Evolutionary conservation across 345 rosid genomes (phyloP).

Genomic region (Anastatica hierochuntica): DNA sequence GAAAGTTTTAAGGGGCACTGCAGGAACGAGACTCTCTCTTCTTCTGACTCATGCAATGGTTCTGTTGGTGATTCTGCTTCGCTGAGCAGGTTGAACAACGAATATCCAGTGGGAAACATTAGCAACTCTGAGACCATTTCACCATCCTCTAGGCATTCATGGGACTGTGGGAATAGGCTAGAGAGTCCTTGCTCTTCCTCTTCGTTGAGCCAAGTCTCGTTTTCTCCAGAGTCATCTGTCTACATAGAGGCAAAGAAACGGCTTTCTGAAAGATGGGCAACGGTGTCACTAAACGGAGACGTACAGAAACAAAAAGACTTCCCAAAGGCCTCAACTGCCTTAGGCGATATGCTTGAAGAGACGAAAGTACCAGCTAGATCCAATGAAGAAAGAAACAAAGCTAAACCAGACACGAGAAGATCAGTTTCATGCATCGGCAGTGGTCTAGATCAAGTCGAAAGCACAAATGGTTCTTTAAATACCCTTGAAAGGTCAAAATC

Average conservation of each 20-base stretch:
- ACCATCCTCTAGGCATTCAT: constrained; percentile 72
- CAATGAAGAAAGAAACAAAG: constrained; percentile 31
- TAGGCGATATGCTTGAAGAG: constrained; percentile 93
- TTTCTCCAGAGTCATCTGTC: constrained; percentile 84
- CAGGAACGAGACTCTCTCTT: constrained; percentile 55
- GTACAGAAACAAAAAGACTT: constrained; percentile 38
- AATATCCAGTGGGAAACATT: constrained; percentile 47
- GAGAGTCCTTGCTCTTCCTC: constrained; percentile 61
- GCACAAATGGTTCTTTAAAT: constrained; percentile 34
- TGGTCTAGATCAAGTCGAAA: constrained; percentile 39
- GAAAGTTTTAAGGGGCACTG: constrained; percentile 44
- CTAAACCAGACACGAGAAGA: constrained; percentile 36
- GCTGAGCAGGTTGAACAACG: constrained; percentile 48
- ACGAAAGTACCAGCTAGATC: constrained; percentile 29
- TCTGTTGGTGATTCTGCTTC: constrained; percentile 73
- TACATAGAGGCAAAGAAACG: constrained; percentile 48
- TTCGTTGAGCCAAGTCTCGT: constrained; percentile 59
- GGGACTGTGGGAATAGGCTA: constrained; percentile 68
- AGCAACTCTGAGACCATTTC: constrained; percentile 72
- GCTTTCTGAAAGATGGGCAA: constrained; percentile 93
- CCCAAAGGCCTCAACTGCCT: constrained; percentile 58
- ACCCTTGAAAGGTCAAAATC: constrained; percentile 62
- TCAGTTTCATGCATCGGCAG: constrained; percentile 42
- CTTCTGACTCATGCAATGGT: constrained; percentile 69
- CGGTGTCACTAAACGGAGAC: constrained; percentile 61